Evolutionary conservation across 176 grass and related monocot species (phyloP).

Genomic region (Miscanthus lutarioriparius): DNA sequence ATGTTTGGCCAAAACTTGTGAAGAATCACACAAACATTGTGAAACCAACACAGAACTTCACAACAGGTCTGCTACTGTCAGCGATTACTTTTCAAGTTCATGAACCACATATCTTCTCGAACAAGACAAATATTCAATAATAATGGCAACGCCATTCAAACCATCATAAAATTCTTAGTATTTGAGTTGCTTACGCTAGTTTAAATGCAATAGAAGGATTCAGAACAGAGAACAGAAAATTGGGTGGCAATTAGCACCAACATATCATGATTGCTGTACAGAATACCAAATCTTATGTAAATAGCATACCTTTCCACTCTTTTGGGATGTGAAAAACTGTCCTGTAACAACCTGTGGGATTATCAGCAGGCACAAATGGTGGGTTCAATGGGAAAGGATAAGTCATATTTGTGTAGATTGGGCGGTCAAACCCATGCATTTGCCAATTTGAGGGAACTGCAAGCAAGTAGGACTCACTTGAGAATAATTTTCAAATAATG

Average conservation of each 20-base stretch:
- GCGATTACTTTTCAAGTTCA: background rate
- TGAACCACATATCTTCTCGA: background rate
- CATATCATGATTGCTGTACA: background rate
- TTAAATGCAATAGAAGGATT: background rate
- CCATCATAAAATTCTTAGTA: too few species aligned
- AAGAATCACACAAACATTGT: background rate
- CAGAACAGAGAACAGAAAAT: background rate
- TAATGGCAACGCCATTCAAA: background rate
- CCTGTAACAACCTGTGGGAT: slow-evolving; percentile 91
- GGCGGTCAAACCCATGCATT: slow-evolving; percentile 89
- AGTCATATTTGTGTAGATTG: slow-evolving; percentile 75
- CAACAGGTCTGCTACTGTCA: background rate
- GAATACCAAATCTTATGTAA: background rate
- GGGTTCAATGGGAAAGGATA: slow-evolving; percentile 91
- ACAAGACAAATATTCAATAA: background rate
- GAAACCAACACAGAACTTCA: background rate
- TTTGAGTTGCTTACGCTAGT: too few species aligned
- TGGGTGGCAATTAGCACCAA: background rate
- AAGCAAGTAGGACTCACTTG: slow-evolving; percentile 2
- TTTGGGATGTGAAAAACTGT: slow-evolving; percentile 79
- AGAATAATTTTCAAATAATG: background rate
- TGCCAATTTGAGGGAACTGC: slow-evolving; percentile 98
- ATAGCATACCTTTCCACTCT: slow-evolving; percentile 88
- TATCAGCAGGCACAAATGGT: slow-evolving; percentile 82
- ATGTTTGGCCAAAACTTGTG: background rate